Base-by-base conservation (phyloP, 495 filamentous ascomycete species). In the Trichocladium antarcticum region DNA sequence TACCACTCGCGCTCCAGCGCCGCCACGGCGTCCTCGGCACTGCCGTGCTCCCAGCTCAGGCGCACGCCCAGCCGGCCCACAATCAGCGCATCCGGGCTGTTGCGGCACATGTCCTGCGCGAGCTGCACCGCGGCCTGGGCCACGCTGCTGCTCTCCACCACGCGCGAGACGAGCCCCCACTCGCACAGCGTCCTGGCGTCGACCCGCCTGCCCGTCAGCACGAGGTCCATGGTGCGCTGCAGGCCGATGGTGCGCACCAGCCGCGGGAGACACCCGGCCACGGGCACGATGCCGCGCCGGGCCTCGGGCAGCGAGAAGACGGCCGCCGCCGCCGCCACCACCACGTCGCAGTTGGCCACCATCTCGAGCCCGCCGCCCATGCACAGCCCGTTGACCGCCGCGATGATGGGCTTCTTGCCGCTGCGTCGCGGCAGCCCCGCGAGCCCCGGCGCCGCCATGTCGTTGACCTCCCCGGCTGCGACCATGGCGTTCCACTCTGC, bases 281-380 rank as follows among this genome's bases (percentile, higher is more conserved):
- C 65, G 9, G 85, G 74, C 28, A 79, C 77, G 17, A 89, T 80
- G 6, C 85, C 85, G 27, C 82, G 71, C 51, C 76, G 77, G 1
- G 78, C 80, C 62, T 89, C 85, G 0, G 83, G 82, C 4, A 89
- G 66, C 8, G 66, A 71, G 55, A 89, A 85, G 10, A 56, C 58
- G 0, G 81, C 80, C 3, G 54, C 48, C 9, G 60, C 50, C 4
- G 73, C 66, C 15, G 83, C 83, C 21, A 88, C 45, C 0, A 85
- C 75, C 6, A 89, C 57, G 64, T 89, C 85, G 58, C 75, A 77
- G 50, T 87, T 88, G 4, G 80, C 68, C 2, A 77, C 66, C 67
- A 85, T 82, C 65, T 90, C 85, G 49, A 79, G 76, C 2, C 85
- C 85, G 38, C 85, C 85, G 12, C 85, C 85, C 47, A 83, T 69